These are phyloP conservation scores for Chondrus crispus DNA, from an alignment of 23 red algal species.

Conservation along the genomic window DNA sequence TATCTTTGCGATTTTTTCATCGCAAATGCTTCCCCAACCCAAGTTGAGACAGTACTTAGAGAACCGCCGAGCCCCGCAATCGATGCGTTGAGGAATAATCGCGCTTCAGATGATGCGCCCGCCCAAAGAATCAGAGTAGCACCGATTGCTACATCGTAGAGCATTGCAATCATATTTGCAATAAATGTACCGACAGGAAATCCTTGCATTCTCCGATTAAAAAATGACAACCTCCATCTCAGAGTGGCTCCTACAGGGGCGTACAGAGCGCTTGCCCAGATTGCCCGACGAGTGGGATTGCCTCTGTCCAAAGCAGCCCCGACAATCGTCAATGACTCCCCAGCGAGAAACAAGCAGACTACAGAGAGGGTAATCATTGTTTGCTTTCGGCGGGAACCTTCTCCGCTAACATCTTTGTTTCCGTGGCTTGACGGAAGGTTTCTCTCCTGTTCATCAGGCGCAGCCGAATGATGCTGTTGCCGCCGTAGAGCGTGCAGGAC, in stretches of 20 bases:
- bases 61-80: constrained; percentile 46
- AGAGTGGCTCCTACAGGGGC: constrained; percentile 28
- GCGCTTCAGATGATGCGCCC: not conserved
- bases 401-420: too few species aligned
- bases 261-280: constrained; percentile 8
- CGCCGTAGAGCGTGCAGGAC: not conserved
- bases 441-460: not conserved
- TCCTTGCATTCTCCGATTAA: not conserved
- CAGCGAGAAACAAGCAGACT: not conserved
- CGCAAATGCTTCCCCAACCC: constrained; percentile 6
- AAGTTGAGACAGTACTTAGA: constrained; percentile 55
- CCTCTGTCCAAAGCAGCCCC: not conserved
- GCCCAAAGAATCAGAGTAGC: not conserved
- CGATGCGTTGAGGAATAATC: not conserved
- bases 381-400: not conserved
- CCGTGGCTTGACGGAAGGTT: not conserved
- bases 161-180: constrained; percentile 43
- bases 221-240: constrained; percentile 23
- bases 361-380: not conserved
- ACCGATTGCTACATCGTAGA: constrained; percentile 12
- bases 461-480: not conserved
- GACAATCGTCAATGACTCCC: not conserved
- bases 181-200: constrained; percentile 44
- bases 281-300: not conserved
- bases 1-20: not conserved